Percentiles rank a stretch among this genome's conserved stretches.
Evolutionary conservation across 2,329 filamentous ascomycete species (phyloP).

Genomic region (Westerdykella ornata): DNA sequence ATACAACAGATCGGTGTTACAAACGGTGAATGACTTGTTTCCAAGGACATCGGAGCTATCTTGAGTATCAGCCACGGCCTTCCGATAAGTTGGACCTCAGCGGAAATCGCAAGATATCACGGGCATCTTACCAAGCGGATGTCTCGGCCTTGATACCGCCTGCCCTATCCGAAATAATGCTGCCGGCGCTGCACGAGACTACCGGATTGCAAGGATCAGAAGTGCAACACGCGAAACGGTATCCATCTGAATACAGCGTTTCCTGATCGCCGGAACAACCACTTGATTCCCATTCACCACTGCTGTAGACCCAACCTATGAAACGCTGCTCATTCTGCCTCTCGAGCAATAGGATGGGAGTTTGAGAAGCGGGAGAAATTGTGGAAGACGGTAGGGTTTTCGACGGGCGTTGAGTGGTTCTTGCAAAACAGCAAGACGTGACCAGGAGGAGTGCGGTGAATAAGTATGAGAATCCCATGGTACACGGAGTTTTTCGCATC

Average conservation of each 20-base stretch:
- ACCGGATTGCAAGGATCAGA: constrained; percentile 20
- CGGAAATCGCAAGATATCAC: background rate
- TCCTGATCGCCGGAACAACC: constrained; percentile 15
- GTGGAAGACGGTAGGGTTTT: constrained; percentile 9
- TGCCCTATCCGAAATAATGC: constrained; percentile 1
- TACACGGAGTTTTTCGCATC: no score
- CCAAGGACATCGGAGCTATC: constrained; percentile 10
- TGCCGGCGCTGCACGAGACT: constrained; percentile 10
- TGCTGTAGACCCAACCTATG: constrained; percentile 19
- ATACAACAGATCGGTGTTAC: constrained; percentile 22
- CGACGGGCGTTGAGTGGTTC: no score
- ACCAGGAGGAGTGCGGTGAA: no score
- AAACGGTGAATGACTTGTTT: constrained; percentile 15
- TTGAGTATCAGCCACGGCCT: constrained; percentile 9
- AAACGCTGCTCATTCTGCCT: constrained; percentile 20
- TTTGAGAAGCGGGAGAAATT: constrained; percentile 19
- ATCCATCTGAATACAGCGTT: constrained; percentile 15
- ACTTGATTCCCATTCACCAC: constrained; percentile 10
- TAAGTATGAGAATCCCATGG: no score
- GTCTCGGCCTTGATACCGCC: background rate
- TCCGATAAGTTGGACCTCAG: background rate
- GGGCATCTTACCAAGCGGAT: constrained; percentile 8
- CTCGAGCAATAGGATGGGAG: constrained; percentile 16
- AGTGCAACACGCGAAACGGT: constrained; percentile 20
- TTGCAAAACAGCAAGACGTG: no score